Evolutionary conservation across 306 rosid genomes (phyloP).

Genomic region (Oxytropis ochrocephala): DNA sequence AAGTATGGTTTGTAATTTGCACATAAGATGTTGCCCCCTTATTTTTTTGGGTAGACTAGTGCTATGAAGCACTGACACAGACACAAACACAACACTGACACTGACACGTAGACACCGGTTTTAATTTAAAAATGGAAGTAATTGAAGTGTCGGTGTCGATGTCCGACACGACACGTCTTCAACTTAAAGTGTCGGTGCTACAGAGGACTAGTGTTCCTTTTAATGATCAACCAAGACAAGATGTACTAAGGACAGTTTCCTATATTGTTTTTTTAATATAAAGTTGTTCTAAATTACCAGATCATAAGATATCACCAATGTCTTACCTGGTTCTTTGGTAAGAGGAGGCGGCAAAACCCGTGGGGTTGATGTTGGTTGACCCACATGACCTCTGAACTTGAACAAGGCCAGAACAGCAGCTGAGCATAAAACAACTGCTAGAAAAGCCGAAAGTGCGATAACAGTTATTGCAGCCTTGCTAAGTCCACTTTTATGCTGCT

Average conservation of each 20-base stretch:
- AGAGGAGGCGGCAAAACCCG: constrained; percentile 41
- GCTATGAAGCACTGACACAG: too few species aligned
- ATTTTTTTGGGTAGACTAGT: neutral
- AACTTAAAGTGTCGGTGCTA: too few species aligned
- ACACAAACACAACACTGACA: too few species aligned
- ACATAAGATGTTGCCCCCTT: neutral
- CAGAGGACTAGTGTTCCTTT: neutral
- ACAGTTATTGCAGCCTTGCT: constrained; percentile 56
- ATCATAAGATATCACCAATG: neutral
- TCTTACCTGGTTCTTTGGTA: constrained; percentile 62
- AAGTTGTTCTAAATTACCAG: neutral
- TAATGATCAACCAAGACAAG: constrained; percentile 6
- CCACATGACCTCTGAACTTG: constrained; percentile 41
- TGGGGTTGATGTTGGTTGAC: constrained; percentile 43
- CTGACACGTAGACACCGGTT: too few species aligned
- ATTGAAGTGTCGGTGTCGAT: too few species aligned
- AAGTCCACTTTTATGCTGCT: constrained; percentile 51
- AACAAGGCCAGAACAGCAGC: constrained; percentile 62
- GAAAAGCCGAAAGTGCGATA: constrained; percentile 58
- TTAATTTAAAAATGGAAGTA: too few species aligned
- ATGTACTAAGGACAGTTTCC: neutral
- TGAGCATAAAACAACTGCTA: constrained; percentile 56
- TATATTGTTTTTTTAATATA: neutral
- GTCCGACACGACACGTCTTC: too few species aligned
- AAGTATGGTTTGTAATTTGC: neutral